These are phyloP conservation scores for Fistulinella prunicolor DNA, from an alignment of 768 basidiomycete genomes.

Conservation along the genomic window DNA sequence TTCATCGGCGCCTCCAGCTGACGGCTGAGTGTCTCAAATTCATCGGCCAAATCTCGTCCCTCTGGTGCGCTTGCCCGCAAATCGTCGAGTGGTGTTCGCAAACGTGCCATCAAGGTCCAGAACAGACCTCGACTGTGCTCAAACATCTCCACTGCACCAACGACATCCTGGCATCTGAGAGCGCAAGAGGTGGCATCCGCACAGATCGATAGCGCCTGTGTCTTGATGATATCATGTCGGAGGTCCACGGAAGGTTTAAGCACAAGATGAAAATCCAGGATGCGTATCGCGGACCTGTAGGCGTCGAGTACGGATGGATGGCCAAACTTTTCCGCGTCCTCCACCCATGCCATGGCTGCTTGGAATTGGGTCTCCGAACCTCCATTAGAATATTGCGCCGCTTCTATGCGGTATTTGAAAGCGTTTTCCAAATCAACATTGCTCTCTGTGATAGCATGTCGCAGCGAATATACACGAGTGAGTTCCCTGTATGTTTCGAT, in stretches of 20 bases:
- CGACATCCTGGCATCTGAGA: constrained; percentile 13
- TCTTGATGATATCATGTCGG: constrained; percentile 16
- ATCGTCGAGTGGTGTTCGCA: constrained; percentile 25
- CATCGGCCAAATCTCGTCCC: constrained; percentile 13
- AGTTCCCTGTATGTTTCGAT: constrained; percentile 13
- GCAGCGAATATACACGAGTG: constrained; percentile 5
- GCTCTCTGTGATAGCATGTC: constrained; percentile 10
- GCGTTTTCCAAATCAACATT: constrained; percentile 21
- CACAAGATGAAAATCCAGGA: constrained; percentile 18
- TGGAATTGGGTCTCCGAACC: constrained; percentile 15
- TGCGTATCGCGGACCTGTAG: constrained; percentile 16
- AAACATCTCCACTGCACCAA: constrained; percentile 35
- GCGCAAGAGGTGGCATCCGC: constrained; percentile 29
- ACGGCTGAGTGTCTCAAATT: constrained; percentile 18
- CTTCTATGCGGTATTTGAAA: constrained; percentile 17
- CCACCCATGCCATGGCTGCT: constrained; percentile 24
- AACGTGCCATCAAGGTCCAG: constrained; percentile 23
- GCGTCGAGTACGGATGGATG: constrained; percentile 18
- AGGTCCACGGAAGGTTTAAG: constrained; percentile 13
- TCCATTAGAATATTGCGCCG: constrained; percentile 18
- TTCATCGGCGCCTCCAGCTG: constrained; percentile 19
- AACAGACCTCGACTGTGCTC: constrained; percentile 29
- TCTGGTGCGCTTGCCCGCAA: constrained; percentile 11
- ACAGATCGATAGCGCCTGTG: constrained; percentile 12
- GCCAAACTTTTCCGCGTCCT: constrained; percentile 13